Conservation (phyloP, 75 land plant genomes). For the Sequoia sempervirens region DNA sequence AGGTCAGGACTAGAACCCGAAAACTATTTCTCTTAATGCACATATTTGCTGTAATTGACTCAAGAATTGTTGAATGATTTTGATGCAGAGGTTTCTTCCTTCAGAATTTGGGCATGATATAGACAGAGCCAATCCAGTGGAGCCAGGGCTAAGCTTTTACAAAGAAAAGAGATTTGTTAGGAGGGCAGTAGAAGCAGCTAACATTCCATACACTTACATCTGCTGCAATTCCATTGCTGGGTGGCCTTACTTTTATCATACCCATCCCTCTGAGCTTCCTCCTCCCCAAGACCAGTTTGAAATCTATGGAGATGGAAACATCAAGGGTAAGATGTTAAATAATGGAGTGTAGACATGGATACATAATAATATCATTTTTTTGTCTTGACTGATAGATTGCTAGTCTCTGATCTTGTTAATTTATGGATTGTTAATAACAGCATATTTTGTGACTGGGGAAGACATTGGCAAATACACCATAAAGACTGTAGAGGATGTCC, state of each 20-base stretch:
- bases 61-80: neutral
- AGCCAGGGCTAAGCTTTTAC: neutral
- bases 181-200: constrained; percentile 15
- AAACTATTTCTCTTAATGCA: neutral
- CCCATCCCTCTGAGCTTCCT: too few relatives aligned
- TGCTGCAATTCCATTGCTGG: too few relatives aligned
- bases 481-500: too few relatives aligned
- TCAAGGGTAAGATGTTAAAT: constrained; percentile 13
- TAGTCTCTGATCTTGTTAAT: too few relatives aligned
- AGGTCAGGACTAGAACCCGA: neutral
- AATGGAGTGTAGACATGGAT: too few relatives aligned
- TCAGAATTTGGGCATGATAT: constrained; percentile 22
- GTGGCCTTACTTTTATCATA: too few relatives aligned
- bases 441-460: constrained; percentile 10
- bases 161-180: constrained; percentile 12
- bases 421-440: constrained; percentile 4
- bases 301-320: constrained; percentile 27
- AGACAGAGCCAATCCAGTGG: constrained; percentile 11
- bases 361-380: too few relatives aligned
- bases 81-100: constrained; percentile 20
- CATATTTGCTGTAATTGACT: neutral
- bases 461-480: neutral
- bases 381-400: too few relatives aligned
- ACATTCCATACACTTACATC: constrained; percentile 26
- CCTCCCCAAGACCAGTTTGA: constrained; percentile 4